These are phyloP conservation scores for Fusarium circinatum DNA, from an alignment of 2,329 filamentous ascomycete species.

Conservation along the genomic window DNA sequence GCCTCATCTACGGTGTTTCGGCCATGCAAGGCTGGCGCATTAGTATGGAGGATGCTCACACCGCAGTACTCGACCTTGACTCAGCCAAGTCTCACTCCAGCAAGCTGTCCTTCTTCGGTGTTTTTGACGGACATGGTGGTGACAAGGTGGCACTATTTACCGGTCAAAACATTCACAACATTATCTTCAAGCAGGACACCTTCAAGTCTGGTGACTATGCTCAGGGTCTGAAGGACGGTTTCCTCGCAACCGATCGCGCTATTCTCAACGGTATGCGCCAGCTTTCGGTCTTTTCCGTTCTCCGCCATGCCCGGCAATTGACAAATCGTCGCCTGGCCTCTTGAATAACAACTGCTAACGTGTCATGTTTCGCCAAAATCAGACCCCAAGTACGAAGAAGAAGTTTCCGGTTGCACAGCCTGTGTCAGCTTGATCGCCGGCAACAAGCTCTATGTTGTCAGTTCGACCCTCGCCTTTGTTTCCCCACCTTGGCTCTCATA, in stretches of 20 bases:
- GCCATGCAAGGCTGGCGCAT: slow-evolving; percentile 99
- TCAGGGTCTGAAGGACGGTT: slow-evolving; percentile 96
- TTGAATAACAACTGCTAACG: slow-evolving; percentile 24
- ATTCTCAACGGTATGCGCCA: slow-evolving; percentile 84
- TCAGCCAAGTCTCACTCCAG: slow-evolving; percentile 73
- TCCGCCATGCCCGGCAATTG: slow-evolving; percentile 4
- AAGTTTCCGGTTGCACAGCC: slow-evolving; percentile 97
- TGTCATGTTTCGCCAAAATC: slow-evolving; percentile 28
- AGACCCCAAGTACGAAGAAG: slow-evolving; percentile 98
- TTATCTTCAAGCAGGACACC: slow-evolving; percentile 92
- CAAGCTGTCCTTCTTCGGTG: slow-evolving; percentile 93
- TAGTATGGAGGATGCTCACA: slow-evolving; percentile 99
- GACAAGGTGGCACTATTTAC: slow-evolving; percentile 96
- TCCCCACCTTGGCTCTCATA: slow-evolving; percentile 23
- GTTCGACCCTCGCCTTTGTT: slow-evolving; percentile 54
- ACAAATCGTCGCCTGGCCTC: not conserved
- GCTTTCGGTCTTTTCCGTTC: slow-evolving; percentile 10
- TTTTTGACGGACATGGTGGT: slow-evolving; percentile 97
- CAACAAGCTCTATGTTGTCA: slow-evolving; percentile 93
- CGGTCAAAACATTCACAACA: slow-evolving; percentile 92
- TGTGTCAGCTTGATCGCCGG: slow-evolving; percentile 89
- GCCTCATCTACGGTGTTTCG: slow-evolving; percentile 91
- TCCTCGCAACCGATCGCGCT: slow-evolving; percentile 93
- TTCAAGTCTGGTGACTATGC: slow-evolving; percentile 93
- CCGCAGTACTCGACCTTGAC: slow-evolving; percentile 83